Conservation (phyloP, 2,329 filamentous ascomycete genomes). For the Blumeriella jaapii region DNA sequence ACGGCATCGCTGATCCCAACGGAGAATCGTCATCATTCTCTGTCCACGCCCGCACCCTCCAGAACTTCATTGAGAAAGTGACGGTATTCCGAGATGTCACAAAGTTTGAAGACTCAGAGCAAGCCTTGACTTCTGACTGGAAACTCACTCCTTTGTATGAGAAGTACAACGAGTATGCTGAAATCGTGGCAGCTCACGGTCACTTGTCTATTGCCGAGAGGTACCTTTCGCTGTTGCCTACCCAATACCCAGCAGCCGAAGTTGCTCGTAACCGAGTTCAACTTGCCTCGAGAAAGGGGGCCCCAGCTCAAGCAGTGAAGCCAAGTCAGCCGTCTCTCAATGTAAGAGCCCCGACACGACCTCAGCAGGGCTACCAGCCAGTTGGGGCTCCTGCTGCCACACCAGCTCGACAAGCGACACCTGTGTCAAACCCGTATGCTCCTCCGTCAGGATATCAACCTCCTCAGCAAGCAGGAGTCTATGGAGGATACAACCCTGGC, state of each 20-base stretch:
- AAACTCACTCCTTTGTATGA: slow-evolving; percentile 81
- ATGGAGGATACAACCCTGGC: slow-evolving; percentile 3
- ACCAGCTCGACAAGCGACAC: slow-evolving; percentile 23
- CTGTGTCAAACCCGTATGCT: slow-evolving; percentile 32
- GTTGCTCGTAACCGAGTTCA: slow-evolving; percentile 75
- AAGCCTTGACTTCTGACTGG: slow-evolving; percentile 64
- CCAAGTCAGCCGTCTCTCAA: slow-evolving; percentile 29
- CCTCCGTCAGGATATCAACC: slow-evolving; percentile 31
- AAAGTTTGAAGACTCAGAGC: slow-evolving; percentile 76
- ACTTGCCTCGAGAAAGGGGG: slow-evolving; percentile 61
- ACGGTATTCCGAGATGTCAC: slow-evolving; percentile 91
- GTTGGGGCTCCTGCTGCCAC: slow-evolving; percentile 30
- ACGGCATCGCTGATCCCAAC: slow-evolving; percentile 54
- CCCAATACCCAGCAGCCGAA: slow-evolving; percentile 75
- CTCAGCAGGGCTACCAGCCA: slow-evolving; percentile 39
- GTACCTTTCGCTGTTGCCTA: slow-evolving; percentile 79
- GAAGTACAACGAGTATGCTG: slow-evolving; percentile 94
- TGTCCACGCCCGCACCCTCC: slow-evolving; percentile 76
- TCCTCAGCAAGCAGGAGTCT: slow-evolving; percentile 23
- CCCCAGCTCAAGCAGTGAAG: slow-evolving; percentile 24
- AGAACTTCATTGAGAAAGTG: slow-evolving; percentile 96
- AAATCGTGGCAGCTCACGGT: slow-evolving; percentile 84
- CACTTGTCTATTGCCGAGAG: slow-evolving; percentile 78
- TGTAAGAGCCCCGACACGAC: slow-evolving; percentile 32
- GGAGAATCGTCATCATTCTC: slow-evolving; percentile 82